These are phyloP conservation scores for Russula sp. DNA, from an alignment of 768 basidiomycete species.

Conservation along the genomic window DNA sequence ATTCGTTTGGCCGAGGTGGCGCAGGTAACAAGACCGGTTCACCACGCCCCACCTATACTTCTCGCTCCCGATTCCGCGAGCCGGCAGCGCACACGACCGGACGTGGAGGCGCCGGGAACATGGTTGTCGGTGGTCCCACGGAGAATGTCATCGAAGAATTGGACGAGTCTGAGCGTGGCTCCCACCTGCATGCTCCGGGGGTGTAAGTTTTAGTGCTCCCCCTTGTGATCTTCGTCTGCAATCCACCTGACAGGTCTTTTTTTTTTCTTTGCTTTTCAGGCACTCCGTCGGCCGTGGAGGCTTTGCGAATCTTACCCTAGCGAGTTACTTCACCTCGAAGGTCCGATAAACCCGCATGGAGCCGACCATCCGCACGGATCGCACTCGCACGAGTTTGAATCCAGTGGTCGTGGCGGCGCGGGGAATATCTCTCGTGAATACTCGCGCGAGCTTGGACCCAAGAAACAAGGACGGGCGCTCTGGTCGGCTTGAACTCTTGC, in stretches of 20 bases:
- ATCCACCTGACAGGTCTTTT: too few species aligned
- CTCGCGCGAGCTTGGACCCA: slow-evolving; percentile 30
- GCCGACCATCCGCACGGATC: background rate
- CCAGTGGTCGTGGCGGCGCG: too few species aligned
- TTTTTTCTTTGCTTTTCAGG: too few species aligned
- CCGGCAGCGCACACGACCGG: slow-evolving; percentile 32
- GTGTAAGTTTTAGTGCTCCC: slow-evolving; percentile 32
- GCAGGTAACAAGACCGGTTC: too few species aligned
- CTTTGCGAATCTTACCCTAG: slow-evolving; percentile 46
- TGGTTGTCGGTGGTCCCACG: slow-evolving; percentile 29
- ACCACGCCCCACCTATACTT: too few species aligned
- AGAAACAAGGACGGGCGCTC: background rate
- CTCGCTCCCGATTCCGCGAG: too few species aligned
- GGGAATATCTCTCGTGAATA: background rate
- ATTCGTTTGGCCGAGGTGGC: slow-evolving; percentile 49
- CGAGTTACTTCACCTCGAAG: slow-evolving; percentile 23
- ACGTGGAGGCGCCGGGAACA: slow-evolving; percentile 58
- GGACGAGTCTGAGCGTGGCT: slow-evolving; percentile 33
- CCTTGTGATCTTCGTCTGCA: background rate
- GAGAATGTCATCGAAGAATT: slow-evolving; percentile 26
- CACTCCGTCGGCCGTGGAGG: slow-evolving; percentile 69
- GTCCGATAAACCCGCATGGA: slow-evolving; percentile 4
- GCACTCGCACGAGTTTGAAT: too few species aligned
- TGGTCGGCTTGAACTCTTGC: slow-evolving; percentile 19
- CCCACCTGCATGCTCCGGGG: slow-evolving; percentile 25